Conservation (phyloP, 2,329 filamentous ascomycete species). For the Arthrobotrys iridis region DNA sequence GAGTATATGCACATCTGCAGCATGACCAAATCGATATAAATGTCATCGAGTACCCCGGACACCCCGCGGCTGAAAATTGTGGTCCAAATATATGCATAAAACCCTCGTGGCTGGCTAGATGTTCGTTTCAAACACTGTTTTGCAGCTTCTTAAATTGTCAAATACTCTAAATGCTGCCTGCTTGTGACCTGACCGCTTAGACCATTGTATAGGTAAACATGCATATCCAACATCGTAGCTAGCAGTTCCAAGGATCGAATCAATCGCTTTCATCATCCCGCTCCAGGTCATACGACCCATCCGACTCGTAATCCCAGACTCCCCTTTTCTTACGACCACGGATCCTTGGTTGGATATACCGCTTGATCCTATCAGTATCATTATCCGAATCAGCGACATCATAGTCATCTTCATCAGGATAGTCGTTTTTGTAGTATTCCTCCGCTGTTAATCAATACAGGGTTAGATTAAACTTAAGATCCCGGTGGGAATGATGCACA, state of each 20-base stretch:
- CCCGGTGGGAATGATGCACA: not conserved
- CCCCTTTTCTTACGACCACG: conserved; percentile 50
- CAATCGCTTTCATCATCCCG: conserved; percentile 49
- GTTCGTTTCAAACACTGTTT: conserved; percentile 5
- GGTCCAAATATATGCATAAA: conserved; percentile 12
- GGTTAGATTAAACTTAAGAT: conserved; percentile 3
- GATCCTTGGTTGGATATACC: conserved; percentile 31
- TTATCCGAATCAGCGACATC: conserved; percentile 55
- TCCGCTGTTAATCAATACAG: conserved; percentile 53
- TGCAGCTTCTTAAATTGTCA: conserved; percentile 45
- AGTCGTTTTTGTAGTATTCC: conserved; percentile 58
- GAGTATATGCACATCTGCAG: not conserved
- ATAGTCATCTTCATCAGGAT: conserved; percentile 57
- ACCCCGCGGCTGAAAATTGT: conserved; percentile 23
- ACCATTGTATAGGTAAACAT: conserved; percentile 1
- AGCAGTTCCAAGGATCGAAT: conserved; percentile 25
- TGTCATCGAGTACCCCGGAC: conserved; percentile 1
- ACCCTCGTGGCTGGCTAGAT: conserved; percentile 20
- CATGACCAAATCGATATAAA: conserved; percentile 17
- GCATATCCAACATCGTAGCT: conserved; percentile 12
- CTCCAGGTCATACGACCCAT: conserved; percentile 52
- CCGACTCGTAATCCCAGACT: conserved; percentile 48
- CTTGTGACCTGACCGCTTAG: not conserved
- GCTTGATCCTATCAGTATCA: conserved; percentile 38
- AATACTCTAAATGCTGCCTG: conserved; percentile 3